Evolutionary conservation across 2,329 filamentous ascomycete species (phyloP), one percentile per base, ranked within the genome.

Genomic region (Volutella citrinella): DNA sequence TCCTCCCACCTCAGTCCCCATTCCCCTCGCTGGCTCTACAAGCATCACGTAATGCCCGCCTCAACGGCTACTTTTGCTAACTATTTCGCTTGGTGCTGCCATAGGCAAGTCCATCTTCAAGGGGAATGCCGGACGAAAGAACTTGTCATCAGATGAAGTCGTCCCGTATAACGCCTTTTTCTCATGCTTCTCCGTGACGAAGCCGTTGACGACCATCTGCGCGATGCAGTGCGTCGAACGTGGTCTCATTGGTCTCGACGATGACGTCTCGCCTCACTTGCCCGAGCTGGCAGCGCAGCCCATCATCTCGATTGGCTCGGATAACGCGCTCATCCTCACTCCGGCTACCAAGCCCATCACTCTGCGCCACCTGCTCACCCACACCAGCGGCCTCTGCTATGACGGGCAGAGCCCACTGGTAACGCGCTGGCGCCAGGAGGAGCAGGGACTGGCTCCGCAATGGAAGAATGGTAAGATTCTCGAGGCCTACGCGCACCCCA

Each of bases 291-390:
- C 23, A 7, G 10, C 13, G 7, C 23, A 27, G 23, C 34, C 22
- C 10, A 31, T 36, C n/a, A 36, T 36, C 19, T 27, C 34, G 8
- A n/a, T n/a, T n/a, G n/a, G 25, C 32, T 13, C 28, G 14, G 13
- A 10, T 13, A 27, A 28, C 9, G 19, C 12, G 5, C 15, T n/a
- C n/a, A n/a, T n/a, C n/a, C n/a, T n/a, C n/a, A n/a, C n/a, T n/a
- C n/a, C 32, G 6, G 32, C 25, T 10, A 34, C 27, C 8, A 34
- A 34, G 10, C 19, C 19, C 5, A 28, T 34, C 12, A 34, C 32
- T 2, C 15, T 34, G 20, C 32, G 32, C 7, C 32, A 34, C 20
- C 32, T 34, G 9, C 24, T 34, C 5, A 34, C 32, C 10, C 32
- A 34, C 15, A 34, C 32, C 5, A 34, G 32, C 18, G 32, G 32